Percentiles rank a stretch among this genome's conserved stretches.
phyloP scores from a whole-genome alignment of 176 grass and related monocot species.

The Oryza meyeriana region DNA sequence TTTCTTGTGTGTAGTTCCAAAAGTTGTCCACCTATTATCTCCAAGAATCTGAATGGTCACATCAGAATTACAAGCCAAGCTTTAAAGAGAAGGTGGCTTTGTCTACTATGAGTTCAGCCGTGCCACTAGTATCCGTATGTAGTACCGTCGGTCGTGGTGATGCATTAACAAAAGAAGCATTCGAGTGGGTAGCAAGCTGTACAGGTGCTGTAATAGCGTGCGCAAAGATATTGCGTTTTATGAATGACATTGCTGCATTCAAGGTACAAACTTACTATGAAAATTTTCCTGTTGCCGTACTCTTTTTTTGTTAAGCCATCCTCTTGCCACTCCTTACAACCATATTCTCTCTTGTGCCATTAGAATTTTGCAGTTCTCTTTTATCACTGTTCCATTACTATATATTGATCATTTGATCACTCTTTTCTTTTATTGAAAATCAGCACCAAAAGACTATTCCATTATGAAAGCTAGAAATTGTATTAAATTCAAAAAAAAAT shows the following conservation, averaged over 20 bases:
- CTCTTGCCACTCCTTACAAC: too few relatives aligned
- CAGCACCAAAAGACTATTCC: too few relatives aligned
- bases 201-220: slow-evolving; percentile 1
- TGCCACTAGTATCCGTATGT: background rate
- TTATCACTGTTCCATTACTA: too few relatives aligned
- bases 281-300: too few relatives aligned
- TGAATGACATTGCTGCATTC: slow-evolving; percentile 30
- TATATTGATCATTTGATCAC: too few relatives aligned
- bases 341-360: too few relatives aligned
- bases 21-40: background rate
- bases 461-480: too few relatives aligned
- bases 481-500: too few relatives aligned
- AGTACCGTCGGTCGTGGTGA: slow-evolving; percentile 36
- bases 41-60: slow-evolving; percentile 46
- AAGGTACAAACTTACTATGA: too few relatives aligned
- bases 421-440: too few relatives aligned
- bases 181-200: slow-evolving; percentile 23
- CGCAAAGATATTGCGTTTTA: slow-evolving; percentile 10
- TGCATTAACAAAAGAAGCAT: slow-evolving; percentile 30
- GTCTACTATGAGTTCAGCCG: background rate
- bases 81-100: slow-evolving; percentile 17
- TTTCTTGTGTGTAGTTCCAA: slow-evolving; percentile 16
- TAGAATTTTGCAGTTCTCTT: too few relatives aligned
- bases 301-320: too few relatives aligned
- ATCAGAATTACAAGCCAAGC: slow-evolving; percentile 8